phyloP scores from a whole-genome alignment of 306 rosid genomes.

The Medicago ruthenica region DNA sequence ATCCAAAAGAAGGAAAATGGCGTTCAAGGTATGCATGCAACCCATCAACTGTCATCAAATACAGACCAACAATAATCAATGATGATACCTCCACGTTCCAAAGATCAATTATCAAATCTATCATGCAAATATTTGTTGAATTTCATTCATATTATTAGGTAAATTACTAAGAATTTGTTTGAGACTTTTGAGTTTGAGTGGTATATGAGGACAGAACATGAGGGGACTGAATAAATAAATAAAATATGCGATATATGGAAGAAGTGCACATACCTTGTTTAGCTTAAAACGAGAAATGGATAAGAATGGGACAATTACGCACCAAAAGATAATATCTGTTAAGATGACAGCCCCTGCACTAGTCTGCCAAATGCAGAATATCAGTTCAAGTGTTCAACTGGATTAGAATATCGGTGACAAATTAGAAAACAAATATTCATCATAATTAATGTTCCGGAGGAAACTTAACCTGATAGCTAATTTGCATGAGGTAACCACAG shows the following conservation, averaged over 20 bases:
- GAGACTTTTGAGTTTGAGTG: too few species aligned
- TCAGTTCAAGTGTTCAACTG: constrained; percentile 37
- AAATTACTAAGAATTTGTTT: not conserved
- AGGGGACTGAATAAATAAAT: too few species aligned
- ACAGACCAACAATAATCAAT: constrained; percentile 22
- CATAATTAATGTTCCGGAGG: not conserved
- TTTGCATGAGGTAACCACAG: constrained; percentile 77
- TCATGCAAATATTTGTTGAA: not conserved
- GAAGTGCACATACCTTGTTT: constrained; percentile 56
- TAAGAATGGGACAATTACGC: constrained; percentile 77
- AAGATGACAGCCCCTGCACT: constrained; percentile 83
- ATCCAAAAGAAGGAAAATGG: constrained; percentile 70
- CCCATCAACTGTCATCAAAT: constrained; percentile 68
- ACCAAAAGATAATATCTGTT: constrained; percentile 87
- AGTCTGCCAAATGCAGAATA: constrained; percentile 56
- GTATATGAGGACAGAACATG: too few species aligned
- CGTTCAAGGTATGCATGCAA: constrained; percentile 75
- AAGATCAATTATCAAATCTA: not conserved
- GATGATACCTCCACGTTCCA: not conserved
- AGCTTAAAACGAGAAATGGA: constrained; percentile 61
- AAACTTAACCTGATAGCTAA: constrained; percentile 61
- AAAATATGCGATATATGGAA: not conserved
- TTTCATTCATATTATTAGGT: not conserved
- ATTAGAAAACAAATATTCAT: not conserved
- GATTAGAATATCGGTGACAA: constrained; percentile 36